phyloP scores from a whole-genome alignment of 257 asterid species.

The Ophiorrhiza pumila region DNA sequence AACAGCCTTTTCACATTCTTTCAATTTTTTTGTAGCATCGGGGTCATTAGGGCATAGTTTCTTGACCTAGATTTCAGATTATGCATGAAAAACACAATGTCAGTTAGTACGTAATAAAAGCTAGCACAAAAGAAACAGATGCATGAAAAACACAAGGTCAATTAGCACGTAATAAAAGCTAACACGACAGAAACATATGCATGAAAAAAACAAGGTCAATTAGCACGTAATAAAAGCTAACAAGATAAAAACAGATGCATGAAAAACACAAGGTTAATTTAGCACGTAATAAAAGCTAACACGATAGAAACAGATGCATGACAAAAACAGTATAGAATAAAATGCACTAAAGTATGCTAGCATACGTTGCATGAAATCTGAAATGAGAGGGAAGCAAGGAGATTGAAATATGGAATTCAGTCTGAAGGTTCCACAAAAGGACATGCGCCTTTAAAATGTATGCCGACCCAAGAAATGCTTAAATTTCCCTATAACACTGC shows the following conservation, averaged over 20 bases:
- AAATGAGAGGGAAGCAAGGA: background rate
- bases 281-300: background rate
- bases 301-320: background rate
- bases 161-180: conserved; percentile 1
- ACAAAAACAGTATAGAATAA: background rate
- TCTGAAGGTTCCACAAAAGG: background rate
- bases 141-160: background rate
- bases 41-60: conserved; percentile 84
- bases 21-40: conserved; percentile 90
- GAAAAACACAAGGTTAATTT: background rate
- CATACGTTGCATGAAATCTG: background rate
- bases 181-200: background rate
- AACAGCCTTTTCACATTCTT: conserved; percentile 95
- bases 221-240: background rate
- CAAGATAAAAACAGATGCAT: background rate
- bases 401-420: background rate
- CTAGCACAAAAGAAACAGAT: background rate
- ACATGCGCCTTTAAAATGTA: background rate
- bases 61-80: conserved; percentile 54
- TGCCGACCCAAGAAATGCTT: background rate
- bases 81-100: background rate
- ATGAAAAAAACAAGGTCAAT: background rate
- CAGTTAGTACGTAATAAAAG: conserved; percentile 7
- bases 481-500: background rate
- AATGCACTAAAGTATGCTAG: background rate